These are phyloP conservation scores for Aristolochia fimbriata DNA, from an alignment of 164 flowering plant genomes.

Conservation along the genomic window DNA sequence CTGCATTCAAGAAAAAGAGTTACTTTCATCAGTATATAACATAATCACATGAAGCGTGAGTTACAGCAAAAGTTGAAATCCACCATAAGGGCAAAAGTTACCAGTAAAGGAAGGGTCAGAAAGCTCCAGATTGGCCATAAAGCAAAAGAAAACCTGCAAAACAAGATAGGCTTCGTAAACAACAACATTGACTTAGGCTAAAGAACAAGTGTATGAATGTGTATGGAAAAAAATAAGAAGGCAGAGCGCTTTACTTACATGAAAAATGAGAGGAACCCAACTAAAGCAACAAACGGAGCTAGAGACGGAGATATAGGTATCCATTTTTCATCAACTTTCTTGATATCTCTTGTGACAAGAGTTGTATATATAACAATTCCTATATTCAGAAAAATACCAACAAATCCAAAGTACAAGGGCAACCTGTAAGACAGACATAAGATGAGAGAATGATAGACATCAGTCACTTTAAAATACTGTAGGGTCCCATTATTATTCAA, in stretches of 20 bases:
- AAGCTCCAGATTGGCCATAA: constrained; percentile 95
- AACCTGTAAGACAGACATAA: constrained; percentile 30
- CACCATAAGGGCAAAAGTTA: constrained; percentile 16
- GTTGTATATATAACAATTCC: constrained; percentile 45
- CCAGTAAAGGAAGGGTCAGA: constrained; percentile 87
- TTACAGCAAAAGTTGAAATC: neutral
- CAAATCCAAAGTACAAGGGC: constrained; percentile 69
- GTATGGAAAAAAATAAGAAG: neutral
- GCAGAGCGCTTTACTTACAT: constrained; percentile 38
- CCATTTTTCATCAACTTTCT: constrained; percentile 63
- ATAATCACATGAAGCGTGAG: neutral
- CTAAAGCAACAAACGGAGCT: constrained; percentile 49
- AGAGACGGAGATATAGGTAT: constrained; percentile 47
- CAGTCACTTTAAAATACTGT: no score
- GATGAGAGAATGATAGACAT: neutral
- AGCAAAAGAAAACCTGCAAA: constrained; percentile 64
- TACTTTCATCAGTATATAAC: no score
- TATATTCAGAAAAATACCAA: constrained; percentile 39
- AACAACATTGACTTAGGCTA: no score
- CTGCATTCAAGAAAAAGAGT: constrained; percentile 33
- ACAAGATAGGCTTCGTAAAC: constrained; percentile 3
- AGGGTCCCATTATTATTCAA: no score
- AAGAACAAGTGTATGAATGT: neutral
- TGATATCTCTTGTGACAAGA: constrained; percentile 38
- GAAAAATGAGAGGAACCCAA: constrained; percentile 69